These are phyloP conservation scores for Rostrohypoxylon terebratum DNA, from an alignment of 495 filamentous ascomycete species.

Conservation along the genomic window DNA sequence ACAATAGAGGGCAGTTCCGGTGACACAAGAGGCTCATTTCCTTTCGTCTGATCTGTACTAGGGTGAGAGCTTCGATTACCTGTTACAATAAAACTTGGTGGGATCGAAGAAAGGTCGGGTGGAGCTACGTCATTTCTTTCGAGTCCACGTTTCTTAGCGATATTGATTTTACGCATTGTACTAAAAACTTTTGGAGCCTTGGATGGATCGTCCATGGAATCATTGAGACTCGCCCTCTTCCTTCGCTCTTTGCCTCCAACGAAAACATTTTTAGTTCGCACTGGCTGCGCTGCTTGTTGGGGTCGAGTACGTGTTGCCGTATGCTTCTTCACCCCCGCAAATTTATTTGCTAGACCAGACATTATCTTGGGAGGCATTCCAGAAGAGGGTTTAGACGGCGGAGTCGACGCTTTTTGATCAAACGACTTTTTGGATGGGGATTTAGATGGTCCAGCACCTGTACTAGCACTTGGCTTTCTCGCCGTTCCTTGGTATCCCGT, in stretches of 20 bases:
- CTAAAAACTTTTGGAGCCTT: constrained; percentile 50
- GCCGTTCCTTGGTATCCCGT: constrained; percentile 52
- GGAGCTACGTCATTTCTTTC: constrained; percentile 40
- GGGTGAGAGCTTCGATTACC: constrained; percentile 22
- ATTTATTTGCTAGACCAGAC: constrained; percentile 37
- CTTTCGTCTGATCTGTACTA: constrained; percentile 20
- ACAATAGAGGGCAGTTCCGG: constrained; percentile 9
- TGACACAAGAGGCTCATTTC: constrained; percentile 1
- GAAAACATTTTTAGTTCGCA: constrained; percentile 40
- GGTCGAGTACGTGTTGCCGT: constrained; percentile 44
- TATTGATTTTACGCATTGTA: constrained; percentile 39
- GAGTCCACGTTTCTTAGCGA: constrained; percentile 46
- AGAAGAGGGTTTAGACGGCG: constrained; percentile 2
- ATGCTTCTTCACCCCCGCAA: constrained; percentile 28
- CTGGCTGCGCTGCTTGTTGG: constrained; percentile 6
- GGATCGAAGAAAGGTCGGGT: constrained; percentile 41
- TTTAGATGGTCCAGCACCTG: neutral
- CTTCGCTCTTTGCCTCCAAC: constrained; percentile 43
- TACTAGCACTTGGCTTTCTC: constrained; percentile 27
- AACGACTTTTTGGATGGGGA: neutral
- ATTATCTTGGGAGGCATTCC: constrained; percentile 21
- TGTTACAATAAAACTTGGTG: constrained; percentile 40
- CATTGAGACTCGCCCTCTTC: constrained; percentile 40
- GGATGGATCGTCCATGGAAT: constrained; percentile 51
- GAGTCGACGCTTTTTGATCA: neutral